A percentile compares a stretch with the other conserved stretches of the same genome.
phyloP scores from a whole-genome alignment of 2,329 filamentous ascomycete species.

The Pyrenophora tritici-repentis region DNA sequence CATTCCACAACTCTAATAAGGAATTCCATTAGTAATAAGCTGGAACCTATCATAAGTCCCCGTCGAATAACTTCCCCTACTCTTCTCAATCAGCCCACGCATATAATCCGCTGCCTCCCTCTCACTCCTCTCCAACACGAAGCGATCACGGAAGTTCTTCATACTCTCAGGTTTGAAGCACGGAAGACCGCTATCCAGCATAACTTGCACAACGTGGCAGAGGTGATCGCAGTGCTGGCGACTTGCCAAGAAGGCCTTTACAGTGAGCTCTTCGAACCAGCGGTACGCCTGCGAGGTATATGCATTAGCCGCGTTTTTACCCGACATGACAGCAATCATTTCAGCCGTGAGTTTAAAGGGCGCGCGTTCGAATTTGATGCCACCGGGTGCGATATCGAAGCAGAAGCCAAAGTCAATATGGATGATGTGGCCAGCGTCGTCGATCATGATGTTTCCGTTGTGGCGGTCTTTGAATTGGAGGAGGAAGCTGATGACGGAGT shows the following conservation, averaged over 20 bases:
- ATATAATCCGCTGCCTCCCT: constrained; percentile 95
- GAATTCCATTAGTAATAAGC: constrained; percentile 94
- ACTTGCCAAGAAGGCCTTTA: constrained; percentile 91
- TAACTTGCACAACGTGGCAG: constrained; percentile 84
- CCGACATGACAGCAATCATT: constrained; percentile 99
- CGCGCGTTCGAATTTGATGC: constrained; percentile 95
- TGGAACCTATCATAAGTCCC: constrained; percentile 98
- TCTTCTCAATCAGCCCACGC: constrained; percentile 85
- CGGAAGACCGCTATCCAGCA: constrained; percentile 94
- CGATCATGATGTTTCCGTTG: constrained; percentile 84
- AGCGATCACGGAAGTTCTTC: constrained; percentile 87
- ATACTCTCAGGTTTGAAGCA: constrained; percentile 98
- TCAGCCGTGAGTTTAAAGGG: constrained; percentile 97
- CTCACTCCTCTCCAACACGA: constrained; percentile 90
- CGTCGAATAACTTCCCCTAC: constrained; percentile 87
- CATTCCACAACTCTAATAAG: constrained; percentile 63
- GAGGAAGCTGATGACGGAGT: constrained; percentile 94
- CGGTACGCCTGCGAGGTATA: constrained; percentile 81
- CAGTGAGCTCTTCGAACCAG: constrained; percentile 94
- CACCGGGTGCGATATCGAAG: constrained; percentile 97
- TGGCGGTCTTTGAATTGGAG: constrained; percentile 97
- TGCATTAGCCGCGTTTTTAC: constrained; percentile 53
- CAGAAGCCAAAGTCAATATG: constrained; percentile 98
- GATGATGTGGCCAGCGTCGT: constrained; percentile 83
- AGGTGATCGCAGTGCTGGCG: constrained; percentile 88